These are phyloP conservation scores for Sporisorium graminicola DNA, from an alignment of 1,284 basidiomycete species.

Conservation along the genomic window DNA sequence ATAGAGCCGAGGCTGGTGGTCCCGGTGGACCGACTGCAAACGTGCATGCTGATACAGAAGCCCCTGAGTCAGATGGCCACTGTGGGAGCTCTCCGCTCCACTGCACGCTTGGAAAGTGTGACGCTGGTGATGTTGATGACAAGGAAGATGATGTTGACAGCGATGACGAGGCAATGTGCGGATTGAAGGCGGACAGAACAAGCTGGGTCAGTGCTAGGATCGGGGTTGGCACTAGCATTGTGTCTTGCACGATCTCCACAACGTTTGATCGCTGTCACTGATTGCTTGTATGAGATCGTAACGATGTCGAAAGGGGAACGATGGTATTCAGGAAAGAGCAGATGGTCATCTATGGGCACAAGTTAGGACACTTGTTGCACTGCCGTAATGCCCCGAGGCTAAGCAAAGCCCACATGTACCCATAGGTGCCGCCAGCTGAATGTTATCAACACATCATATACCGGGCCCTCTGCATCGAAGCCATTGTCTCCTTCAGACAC, in stretches of 20 bases:
- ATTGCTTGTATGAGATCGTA: not conserved
- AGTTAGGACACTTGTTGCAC: not conserved
- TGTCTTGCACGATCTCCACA: not conserved
- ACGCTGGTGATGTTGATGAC: not conserved
- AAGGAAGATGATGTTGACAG: not conserved
- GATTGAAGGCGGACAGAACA: not conserved
- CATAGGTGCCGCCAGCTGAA: no score
- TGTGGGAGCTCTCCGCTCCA: conserved; percentile 21
- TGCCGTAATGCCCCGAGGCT: not conserved
- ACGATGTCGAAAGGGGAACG: not conserved
- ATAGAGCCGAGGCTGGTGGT: conserved; percentile 19
- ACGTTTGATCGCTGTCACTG: not conserved
- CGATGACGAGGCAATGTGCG: not conserved
- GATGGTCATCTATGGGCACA: not conserved
- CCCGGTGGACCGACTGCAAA: conserved; percentile 39
- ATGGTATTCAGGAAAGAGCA: not conserved
- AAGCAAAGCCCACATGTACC: no score
- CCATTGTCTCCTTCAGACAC: no score
- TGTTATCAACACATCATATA: no score
- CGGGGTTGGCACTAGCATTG: conserved; percentile 14
- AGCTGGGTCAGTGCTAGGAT: conserved; percentile 15
- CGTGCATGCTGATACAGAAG: conserved; percentile 26
- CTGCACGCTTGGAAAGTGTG: not conserved
- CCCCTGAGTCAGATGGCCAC: not conserved
- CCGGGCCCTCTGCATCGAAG: no score